These are phyloP conservation scores for Sphaceloma murrayae DNA, from an alignment of 2,329 filamentous ascomycete genomes.

Conservation along the genomic window DNA sequence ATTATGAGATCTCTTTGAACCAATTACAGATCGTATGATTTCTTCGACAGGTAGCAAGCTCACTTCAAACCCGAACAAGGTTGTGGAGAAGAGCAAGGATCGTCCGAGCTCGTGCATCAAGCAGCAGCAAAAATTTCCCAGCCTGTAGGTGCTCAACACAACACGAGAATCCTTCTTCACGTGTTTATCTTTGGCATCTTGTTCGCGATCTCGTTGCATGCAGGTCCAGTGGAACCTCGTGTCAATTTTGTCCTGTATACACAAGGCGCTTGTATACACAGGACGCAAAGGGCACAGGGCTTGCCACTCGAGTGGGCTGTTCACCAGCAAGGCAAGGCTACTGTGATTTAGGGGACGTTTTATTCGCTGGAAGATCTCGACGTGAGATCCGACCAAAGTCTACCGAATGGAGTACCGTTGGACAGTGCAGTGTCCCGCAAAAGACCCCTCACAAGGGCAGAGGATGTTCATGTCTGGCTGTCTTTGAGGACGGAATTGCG, in stretches of 20 bases:
- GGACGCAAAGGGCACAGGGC: too few relatives aligned
- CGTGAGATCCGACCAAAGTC: constrained; percentile 1
- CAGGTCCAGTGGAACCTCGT: too few relatives aligned
- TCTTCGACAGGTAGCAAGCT: constrained; percentile 4
- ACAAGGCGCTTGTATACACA: too few relatives aligned
- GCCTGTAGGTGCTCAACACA: too few relatives aligned
- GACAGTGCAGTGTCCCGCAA: neutral
- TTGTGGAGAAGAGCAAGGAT: constrained; percentile 13
- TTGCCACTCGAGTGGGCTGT: too few relatives aligned
- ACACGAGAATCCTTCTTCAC: too few relatives aligned
- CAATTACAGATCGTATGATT: constrained; percentile 7
- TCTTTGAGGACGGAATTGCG: neutral
- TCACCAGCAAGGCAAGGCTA: constrained; percentile 3
- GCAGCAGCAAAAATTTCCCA: constrained; percentile 9
- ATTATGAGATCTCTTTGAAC: constrained; percentile 4
- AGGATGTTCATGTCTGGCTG: too few relatives aligned
- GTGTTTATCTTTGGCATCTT: too few relatives aligned
- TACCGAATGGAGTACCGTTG: neutral
- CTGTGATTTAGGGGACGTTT: constrained; percentile 6
- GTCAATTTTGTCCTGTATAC: too few relatives aligned
- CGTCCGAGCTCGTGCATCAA: constrained; percentile 1
- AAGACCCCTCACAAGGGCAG: too few relatives aligned
- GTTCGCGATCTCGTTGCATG: too few relatives aligned
- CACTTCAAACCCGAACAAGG: constrained; percentile 6
- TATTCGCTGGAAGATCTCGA: constrained; percentile 4